Evolutionary conservation across 73 alveolate genomes (phyloP).

Genomic region (Strombidium stylifer): DNA sequence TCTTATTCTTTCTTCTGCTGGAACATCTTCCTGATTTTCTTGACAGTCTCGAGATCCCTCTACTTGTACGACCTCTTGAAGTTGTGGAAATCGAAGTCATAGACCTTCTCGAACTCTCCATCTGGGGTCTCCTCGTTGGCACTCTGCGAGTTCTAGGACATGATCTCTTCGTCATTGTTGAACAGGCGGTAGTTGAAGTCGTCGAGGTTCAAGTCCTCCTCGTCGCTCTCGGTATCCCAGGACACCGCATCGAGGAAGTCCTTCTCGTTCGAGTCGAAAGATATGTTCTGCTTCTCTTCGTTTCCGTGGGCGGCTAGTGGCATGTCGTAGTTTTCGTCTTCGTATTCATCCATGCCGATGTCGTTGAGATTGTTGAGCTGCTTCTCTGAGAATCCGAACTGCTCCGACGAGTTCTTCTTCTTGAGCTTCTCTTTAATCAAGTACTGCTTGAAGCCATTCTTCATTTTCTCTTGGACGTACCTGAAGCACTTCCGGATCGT

Average conservation of each 20-base stretch:
- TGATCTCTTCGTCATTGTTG: too few species aligned
- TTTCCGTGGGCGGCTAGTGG: neutral
- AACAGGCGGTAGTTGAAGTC: too few species aligned
- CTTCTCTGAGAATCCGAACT: neutral
- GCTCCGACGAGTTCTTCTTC: neutral
- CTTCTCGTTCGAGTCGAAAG: neutral
- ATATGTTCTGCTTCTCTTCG: neutral
- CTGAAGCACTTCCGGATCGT: slow-evolving; percentile 19
- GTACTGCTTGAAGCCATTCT: slow-evolving; percentile 3
- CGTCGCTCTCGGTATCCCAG: too few species aligned
- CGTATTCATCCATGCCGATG: neutral
- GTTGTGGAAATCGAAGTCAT: too few species aligned
- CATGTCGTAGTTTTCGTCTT: slow-evolving; percentile 6
- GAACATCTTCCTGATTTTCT: too few species aligned
- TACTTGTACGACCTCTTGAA: too few species aligned
- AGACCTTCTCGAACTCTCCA: too few species aligned
- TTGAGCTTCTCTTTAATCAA: neutral
- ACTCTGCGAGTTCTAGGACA: too few species aligned
- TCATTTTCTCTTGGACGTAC: slow-evolving; percentile 33
- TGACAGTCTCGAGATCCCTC: too few species aligned
- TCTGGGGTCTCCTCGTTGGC: too few species aligned
- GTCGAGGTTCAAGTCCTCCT: too few species aligned
- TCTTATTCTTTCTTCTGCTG: too few species aligned
- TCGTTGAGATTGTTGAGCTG: neutral
- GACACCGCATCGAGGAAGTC: neutral